Evolutionary conservation across 1,139 yeast species (phyloP), one percentile per base, ranked within the genome.

Genomic region (Geotrichum histeridarum): DNA sequence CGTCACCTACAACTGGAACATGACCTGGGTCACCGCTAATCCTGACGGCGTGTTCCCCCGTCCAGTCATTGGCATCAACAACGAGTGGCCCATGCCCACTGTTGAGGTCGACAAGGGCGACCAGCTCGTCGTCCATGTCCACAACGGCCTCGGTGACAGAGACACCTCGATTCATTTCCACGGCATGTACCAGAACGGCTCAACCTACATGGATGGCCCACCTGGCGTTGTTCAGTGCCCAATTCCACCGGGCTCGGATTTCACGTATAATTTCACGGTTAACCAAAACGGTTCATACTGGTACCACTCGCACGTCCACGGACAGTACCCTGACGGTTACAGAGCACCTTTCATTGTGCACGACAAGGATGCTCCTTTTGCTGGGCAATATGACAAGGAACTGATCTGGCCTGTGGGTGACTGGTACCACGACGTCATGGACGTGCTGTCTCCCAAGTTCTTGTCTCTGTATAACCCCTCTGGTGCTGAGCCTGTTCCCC

Each of bases 401-500:
- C 75, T 81, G 33, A 70, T 78, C n/a, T 69, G 90, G 59, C 73
- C 85, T 8, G 65, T 91, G 42, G 74, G 84, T 46, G 98, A 91
- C 63, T 90, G 96, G 94, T 91, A 91, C 72, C 95, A 89, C 69
- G 76, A 79, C 38, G 72, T 75, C 52, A 76, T 84, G 46, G 77
- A 77, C 48, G 77, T 67, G 18, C 75, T 90, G 61, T 72, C 77
- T 59, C 63, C 66, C 17, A 57, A 59, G 46, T 90, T 90, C 73
- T 67, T 88, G 73, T 79, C 75, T 61, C 71, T 85, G 60, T 84
- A 78, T 73, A 91, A 91, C 71, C 98, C 98, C 47, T 87, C 96
- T 5, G 98, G 98, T 60, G 96, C 97, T 37, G 98, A 91, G 71
- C 98, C 98, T 44, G 81, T 91, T 63, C 98, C 98, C 2, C 83